phyloP scores from a whole-genome alignment of 2,329 filamentous ascomycete species.

The Aspergillus ustus region DNA sequence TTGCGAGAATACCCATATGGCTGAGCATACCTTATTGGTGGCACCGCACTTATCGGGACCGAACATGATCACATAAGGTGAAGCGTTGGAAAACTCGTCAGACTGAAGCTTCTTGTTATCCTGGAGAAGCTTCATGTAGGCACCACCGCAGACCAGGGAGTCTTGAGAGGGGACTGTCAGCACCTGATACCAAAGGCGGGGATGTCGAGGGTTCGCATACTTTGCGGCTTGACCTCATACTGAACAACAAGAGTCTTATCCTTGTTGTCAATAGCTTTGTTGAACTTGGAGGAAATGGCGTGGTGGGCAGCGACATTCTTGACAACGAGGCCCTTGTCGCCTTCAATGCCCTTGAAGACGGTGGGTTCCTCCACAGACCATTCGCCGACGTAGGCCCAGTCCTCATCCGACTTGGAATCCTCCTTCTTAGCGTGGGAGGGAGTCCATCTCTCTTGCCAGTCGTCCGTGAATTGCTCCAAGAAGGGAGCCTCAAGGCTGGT shows the following conservation, averaged over 20 bases:
- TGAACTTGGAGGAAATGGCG: conserved; percentile 98
- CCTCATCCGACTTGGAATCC: conserved; percentile 76
- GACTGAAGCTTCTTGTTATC: conserved; percentile 96
- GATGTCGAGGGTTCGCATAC: conserved; percentile 59
- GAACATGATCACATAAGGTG: conserved; percentile 99
- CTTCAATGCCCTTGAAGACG: conserved; percentile 88
- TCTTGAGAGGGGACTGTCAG: conserved; percentile 57
- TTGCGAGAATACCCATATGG: not conserved
- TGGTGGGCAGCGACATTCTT: conserved; percentile 99
- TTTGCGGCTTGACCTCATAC: conserved; percentile 99
- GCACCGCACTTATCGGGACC: conserved; percentile 98
- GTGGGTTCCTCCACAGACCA: conserved; percentile 95
- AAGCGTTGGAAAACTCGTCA: conserved; percentile 97
- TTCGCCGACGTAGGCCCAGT: conserved; percentile 96
- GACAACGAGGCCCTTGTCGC: conserved; percentile 94
- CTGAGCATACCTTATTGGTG: conserved; percentile 83
- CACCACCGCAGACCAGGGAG: conserved; percentile 95
- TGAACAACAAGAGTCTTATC: conserved; percentile 96
- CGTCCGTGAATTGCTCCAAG: conserved; percentile 97
- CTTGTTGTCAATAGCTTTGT: conserved; percentile 95
- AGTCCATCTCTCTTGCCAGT: conserved; percentile 94
- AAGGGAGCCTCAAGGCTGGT: conserved; percentile 89
- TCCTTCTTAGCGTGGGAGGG: conserved; percentile 97
- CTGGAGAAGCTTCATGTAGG: conserved; percentile 98
- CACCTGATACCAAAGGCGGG: not conserved